Evolutionary conservation across 306 rosid species (phyloP).

Genomic region (Albizia julibrissin): DNA sequence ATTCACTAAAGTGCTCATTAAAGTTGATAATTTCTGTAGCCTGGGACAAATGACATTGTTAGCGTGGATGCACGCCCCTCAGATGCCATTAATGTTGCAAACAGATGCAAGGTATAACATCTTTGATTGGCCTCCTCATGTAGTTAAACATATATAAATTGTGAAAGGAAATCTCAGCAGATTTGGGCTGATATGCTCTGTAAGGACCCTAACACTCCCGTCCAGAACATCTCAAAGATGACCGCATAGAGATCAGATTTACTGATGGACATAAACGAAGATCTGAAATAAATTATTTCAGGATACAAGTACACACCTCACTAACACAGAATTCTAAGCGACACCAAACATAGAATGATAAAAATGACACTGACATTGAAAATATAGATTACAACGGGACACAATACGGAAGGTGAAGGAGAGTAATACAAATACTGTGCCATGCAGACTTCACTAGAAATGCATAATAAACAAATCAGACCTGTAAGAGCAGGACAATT

Average conservation of each 20-base stretch:
- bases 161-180: constrained; percentile 19
- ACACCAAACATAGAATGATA: not conserved
- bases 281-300: not conserved
- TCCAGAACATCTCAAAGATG: not conserved
- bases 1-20: constrained; percentile 21
- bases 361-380: not conserved
- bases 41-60: constrained; percentile 63
- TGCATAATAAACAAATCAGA: not conserved
- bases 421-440: not conserved
- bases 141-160: constrained; percentile 12
- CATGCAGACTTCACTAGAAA: not conserved
- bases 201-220: not conserved
- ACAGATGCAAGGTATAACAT: constrained; percentile 74
- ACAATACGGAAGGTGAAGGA: not conserved
- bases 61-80: constrained; percentile 95
- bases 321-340: not conserved
- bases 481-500: not conserved
- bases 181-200: constrained; percentile 20
- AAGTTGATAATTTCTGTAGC: constrained; percentile 63
- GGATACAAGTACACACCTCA: not conserved
- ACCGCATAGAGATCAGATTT: not conserved
- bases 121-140: constrained; percentile 13
- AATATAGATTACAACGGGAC: not conserved
- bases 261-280: not conserved
- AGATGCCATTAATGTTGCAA: constrained; percentile 91